Conservation (phyloP, 2,329 filamentous ascomycete species). For the Colletotrichum sp. region DNA sequence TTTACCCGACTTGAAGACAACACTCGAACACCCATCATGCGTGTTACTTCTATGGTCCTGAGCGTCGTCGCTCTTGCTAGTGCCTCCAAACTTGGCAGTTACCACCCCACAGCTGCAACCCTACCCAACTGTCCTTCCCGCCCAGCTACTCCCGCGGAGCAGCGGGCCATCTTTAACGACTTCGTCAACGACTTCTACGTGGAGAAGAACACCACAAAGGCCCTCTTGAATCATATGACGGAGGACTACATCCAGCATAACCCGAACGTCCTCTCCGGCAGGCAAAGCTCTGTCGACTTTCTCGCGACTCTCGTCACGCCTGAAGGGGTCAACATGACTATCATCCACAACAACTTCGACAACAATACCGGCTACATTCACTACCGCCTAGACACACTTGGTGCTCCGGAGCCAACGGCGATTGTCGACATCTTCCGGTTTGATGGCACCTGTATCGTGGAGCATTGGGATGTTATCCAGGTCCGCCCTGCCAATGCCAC, state of each 20-base stretch:
- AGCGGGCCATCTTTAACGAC: not conserved
- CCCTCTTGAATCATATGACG: not conserved
- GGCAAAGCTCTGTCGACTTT: not conserved
- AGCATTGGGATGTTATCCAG: conserved; percentile 16
- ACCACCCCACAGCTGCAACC: not conserved
- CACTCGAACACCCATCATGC: not conserved
- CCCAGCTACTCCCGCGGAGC: not conserved
- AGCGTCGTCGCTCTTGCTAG: not conserved
- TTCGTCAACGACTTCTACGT: not conserved
- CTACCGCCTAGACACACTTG: not conserved
- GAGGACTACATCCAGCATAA: conserved; percentile 17
- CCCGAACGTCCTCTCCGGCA: not conserved
- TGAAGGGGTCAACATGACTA: not conserved
- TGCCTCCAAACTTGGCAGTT: not conserved
- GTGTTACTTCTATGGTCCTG: not conserved
- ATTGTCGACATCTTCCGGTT: conserved; percentile 10
- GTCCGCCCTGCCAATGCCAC: not conserved
- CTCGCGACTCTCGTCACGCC: not conserved
- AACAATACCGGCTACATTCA: not conserved
- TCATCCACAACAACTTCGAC: not conserved
- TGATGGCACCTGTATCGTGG: conserved; percentile 10
- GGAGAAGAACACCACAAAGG: not conserved
- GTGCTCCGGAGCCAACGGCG: not conserved
- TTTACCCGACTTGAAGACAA: not conserved
- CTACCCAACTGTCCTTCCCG: not conserved